Conservation (phyloP, 148 eudicot species). For the Rhododendron griersonianum region DNA sequence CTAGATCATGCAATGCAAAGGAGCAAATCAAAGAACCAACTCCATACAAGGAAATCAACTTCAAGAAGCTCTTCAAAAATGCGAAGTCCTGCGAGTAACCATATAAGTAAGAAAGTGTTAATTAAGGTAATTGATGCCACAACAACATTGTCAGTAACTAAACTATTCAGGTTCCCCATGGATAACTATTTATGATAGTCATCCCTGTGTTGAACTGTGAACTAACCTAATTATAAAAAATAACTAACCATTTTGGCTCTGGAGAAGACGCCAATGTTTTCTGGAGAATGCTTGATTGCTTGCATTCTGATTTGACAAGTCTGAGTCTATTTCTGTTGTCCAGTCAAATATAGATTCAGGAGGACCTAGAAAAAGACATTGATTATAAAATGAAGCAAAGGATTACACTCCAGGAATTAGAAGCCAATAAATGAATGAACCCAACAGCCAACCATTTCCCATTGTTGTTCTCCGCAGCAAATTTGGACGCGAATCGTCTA, state of each 20-base stretch:
- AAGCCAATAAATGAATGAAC: not conserved
- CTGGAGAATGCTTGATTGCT: conserved; percentile 80
- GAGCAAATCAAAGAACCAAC: conserved; percentile 3
- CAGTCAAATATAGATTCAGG: conserved; percentile 92
- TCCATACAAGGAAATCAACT: conserved; percentile 91
- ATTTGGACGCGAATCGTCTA: conserved; percentile 50
- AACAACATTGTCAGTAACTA: not conserved
- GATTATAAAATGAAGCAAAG: not conserved
- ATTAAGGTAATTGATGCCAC: not conserved
- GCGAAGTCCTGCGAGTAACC: conserved; percentile 70
- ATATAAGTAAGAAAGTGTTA: conserved; percentile 8
- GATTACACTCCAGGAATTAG: conserved; percentile 2
- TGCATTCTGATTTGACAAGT: conserved; percentile 59
- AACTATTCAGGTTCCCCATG: not conserved
- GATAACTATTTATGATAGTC: not conserved
- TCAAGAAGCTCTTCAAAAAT: conserved; percentile 97
- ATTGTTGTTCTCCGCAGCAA: conserved; percentile 85
- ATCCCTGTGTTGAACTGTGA: not conserved
- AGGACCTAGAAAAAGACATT: conserved; percentile 53
- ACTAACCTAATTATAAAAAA: conserved; percentile 6
- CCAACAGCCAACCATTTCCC: conserved; percentile 61
- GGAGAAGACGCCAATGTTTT: conserved; percentile 99
- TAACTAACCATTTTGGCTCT: conserved; percentile 84
- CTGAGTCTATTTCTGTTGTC: conserved; percentile 82
- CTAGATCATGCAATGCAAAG: not conserved